phyloP scores from a whole-genome alignment of 139 green algal species.

The Picochlorum costavermella region DNA sequence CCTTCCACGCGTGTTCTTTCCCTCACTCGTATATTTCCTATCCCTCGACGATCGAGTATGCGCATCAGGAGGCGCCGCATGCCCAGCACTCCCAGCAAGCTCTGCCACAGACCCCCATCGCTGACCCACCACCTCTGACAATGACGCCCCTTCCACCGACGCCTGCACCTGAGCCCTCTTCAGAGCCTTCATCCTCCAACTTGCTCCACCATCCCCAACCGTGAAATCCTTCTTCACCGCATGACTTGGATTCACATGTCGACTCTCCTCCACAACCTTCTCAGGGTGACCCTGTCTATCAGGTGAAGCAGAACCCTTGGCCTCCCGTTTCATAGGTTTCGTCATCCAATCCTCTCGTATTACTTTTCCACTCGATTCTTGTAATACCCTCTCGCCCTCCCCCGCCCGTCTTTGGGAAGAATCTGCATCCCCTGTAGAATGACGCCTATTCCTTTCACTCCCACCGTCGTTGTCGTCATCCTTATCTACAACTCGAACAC shows the following conservation, averaged over 20 bases:
- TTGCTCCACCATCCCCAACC: constrained; percentile 79
- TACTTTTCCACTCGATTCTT: too few relatives aligned
- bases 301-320: constrained; percentile 14
- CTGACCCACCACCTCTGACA: constrained; percentile 56
- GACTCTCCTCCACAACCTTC: neutral
- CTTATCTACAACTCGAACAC: too few relatives aligned
- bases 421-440: too few relatives aligned
- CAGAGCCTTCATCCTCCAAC: constrained; percentile 89
- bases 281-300: neutral
- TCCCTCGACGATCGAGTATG: constrained; percentile 8
- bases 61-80: constrained; percentile 41
- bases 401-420: too few relatives aligned
- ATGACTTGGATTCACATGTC: neutral
- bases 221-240: constrained; percentile 11
- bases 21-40: neutral
- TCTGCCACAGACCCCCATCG: constrained; percentile 67
- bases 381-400: too few relatives aligned
- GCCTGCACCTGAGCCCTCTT: constrained; percentile 71
- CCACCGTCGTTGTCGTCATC: too few relatives aligned
- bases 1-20: neutral
- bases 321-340: constrained; percentile 32
- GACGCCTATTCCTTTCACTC: too few relatives aligned
- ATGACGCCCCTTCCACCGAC: constrained; percentile 30
- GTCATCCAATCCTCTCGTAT: constrained; percentile 70
- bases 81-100: constrained; percentile 34